Evolutionary conservation across 208 protist species (phyloP), one percentile per base, ranked within the genome.

Genomic region (Trypanosoma mega): DNA sequence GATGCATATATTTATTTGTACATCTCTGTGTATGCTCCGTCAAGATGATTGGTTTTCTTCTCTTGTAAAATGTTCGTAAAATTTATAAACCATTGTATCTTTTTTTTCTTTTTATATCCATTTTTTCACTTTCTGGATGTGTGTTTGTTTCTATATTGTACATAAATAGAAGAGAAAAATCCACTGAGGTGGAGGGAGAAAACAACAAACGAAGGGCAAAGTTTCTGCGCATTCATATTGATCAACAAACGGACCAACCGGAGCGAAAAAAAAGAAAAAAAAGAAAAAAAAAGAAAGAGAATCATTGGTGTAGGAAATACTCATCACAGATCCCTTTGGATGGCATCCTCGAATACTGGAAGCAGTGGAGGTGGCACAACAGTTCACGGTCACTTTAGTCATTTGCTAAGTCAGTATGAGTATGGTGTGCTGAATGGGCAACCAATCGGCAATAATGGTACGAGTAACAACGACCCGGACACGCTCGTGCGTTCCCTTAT

Each of bases 381-480:
- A 11, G 77, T 93, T 14, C 81, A 81, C 51, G 79, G 76, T 2
- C 74, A 81, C 53, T 93, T 91, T 54, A 80, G 43, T 39, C 34
- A 59, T 8, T 72, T 93, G 24, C 61, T 69, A 43, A 63, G 74
- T 1, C 37, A 64, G 45, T 93, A 93, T 74, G 44, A 63, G 26
- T 51, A 59, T 8, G 37, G 20, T 33, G 27, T 66, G 8, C 12
- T 64, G n/a, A 30, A 48, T 6, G 56, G 54, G 9, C 51, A 26
- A 21, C 11, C 8, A n/a, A 34, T 23, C 20, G n/a, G 34, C 54
- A n/a, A 33, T 44, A 12, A n/a, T n/a, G n/a, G n/a, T 47, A 34
- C 23, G 34, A 39, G 2, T 12, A 46, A 46, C 31, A 45, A 4
- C 7, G 62, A 69, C 2, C 60, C 81, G 18, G 50, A 66, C 37